These are phyloP conservation scores for Coleophoma crateriformis DNA, from an alignment of 2,329 filamentous ascomycete species.

Conservation along the genomic window DNA sequence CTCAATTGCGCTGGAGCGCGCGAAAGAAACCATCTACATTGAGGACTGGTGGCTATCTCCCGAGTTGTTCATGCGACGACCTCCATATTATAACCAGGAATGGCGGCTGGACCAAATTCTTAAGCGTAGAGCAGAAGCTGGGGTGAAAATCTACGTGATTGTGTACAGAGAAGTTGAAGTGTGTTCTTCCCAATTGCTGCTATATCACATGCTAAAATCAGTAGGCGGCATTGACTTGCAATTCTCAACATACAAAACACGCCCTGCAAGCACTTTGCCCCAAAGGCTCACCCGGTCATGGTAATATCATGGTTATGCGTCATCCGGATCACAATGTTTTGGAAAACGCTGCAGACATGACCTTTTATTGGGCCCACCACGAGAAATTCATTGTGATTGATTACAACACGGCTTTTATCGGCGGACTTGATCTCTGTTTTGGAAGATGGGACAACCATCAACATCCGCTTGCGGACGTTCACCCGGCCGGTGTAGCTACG, in stretches of 20 bases:
- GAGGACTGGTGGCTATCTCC: constrained; percentile 96
- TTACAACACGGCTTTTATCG: constrained; percentile 85
- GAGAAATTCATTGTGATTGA: constrained; percentile 97
- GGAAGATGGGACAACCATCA: constrained; percentile 88
- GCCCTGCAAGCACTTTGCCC: constrained; percentile 75
- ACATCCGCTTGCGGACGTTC: constrained; percentile 80
- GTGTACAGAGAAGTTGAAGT: constrained; percentile 73
- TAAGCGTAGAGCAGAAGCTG: constrained; percentile 83
- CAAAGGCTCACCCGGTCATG: constrained; percentile 72
- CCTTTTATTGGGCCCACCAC: constrained; percentile 96
- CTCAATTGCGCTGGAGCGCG: constrained; percentile 80
- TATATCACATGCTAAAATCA: constrained; percentile 13
- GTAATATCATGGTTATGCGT: constrained; percentile 83
- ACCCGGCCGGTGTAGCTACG: constrained; percentile 74
- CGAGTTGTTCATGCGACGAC: constrained; percentile 78
- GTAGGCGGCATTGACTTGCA: constrained; percentile 80
- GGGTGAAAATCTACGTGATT: constrained; percentile 89
- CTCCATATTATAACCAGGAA: constrained; percentile 76
- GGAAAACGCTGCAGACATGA: constrained; percentile 92
- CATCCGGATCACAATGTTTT: constrained; percentile 95
- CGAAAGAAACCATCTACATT: constrained; percentile 92
- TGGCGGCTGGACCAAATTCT: constrained; percentile 82
- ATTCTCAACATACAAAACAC: constrained; percentile 89
- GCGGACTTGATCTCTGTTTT: constrained; percentile 91
- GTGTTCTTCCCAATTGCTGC: background rate